Evolutionary conservation across 73 alveolate species (phyloP).

Genomic region (Durusdinium trenchii): DNA sequence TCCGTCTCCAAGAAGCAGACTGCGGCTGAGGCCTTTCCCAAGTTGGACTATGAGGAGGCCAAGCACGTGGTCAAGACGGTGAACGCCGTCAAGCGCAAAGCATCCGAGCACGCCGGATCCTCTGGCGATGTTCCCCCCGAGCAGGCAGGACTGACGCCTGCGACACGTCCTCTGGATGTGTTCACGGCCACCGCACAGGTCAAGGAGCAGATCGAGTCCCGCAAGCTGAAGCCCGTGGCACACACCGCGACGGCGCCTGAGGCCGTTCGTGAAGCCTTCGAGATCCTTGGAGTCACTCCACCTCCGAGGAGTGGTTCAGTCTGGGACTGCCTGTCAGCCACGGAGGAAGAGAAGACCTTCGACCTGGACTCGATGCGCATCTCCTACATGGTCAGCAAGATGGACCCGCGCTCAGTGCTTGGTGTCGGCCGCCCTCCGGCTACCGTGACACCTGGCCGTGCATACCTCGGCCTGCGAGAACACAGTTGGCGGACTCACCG

Average conservation of each 20-base stretch:
- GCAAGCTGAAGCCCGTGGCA: background rate
- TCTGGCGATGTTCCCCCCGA: background rate
- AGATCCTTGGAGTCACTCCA: background rate
- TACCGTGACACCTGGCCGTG: background rate
- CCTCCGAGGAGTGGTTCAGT: background rate
- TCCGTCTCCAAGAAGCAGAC: no score
- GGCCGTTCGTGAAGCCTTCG: background rate
- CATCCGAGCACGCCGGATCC: background rate
- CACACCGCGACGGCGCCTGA: background rate
- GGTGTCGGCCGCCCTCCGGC: background rate
- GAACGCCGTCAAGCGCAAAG: background rate
- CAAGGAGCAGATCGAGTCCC: background rate
- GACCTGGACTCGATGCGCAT: background rate
- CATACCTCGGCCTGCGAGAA: slow-evolving; percentile 41
- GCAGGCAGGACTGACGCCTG: background rate
- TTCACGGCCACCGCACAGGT: background rate
- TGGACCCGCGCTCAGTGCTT: background rate
- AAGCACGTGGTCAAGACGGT: background rate
- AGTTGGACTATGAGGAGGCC: background rate
- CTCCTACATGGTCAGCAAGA: no score
- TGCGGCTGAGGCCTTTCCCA: background rate
- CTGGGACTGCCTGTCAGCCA: background rate
- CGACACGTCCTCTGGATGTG: background rate
- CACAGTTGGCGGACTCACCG: background rate
- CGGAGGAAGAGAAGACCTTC: background rate